Evolutionary conservation across 495 filamentous ascomycete genomes (phyloP).

Genomic region (Penicillium manginii): DNA sequence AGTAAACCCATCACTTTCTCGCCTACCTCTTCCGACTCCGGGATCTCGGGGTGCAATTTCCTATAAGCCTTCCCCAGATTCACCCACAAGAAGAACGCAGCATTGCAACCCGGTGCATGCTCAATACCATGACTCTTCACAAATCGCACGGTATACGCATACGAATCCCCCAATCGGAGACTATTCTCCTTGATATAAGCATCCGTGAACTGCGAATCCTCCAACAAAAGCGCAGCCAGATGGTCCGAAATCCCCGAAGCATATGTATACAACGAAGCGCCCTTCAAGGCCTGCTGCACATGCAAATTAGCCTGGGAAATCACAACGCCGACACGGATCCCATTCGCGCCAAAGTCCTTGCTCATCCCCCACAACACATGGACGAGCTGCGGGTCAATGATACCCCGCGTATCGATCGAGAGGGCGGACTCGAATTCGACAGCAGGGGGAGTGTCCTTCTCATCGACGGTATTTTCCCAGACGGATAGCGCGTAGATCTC

Average conservation of each 20-base stretch:
- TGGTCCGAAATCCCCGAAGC: slow-evolving; percentile 49
- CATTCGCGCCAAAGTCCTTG: slow-evolving; percentile 63
- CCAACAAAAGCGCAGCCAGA: slow-evolving; percentile 48
- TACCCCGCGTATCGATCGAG: slow-evolving; percentile 46
- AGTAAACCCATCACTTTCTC: slow-evolving; percentile 37
- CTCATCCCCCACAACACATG: slow-evolving; percentile 66
- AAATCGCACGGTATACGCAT: slow-evolving; percentile 38
- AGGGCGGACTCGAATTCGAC: slow-evolving; percentile 56
- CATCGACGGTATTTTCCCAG: slow-evolving; percentile 43
- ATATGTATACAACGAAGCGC: slow-evolving; percentile 47
- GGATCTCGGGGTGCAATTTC: slow-evolving; percentile 31
- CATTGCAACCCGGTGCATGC: slow-evolving; percentile 46
- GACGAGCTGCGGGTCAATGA: slow-evolving; percentile 54
- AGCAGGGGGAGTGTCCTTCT: slow-evolving; percentile 17
- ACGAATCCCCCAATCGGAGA: slow-evolving; percentile 38
- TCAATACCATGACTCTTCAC: slow-evolving; percentile 43
- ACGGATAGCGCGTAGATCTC: slow-evolving; percentile 65
- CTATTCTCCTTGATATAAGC: slow-evolving; percentile 48
- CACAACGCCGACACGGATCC: slow-evolving; percentile 58
- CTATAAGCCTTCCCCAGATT: slow-evolving; percentile 50
- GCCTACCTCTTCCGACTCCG: slow-evolving; percentile 23
- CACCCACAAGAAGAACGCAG: slow-evolving; percentile 65
- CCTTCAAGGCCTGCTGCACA: slow-evolving; percentile 43
- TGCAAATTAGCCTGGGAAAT: slow-evolving; percentile 50
- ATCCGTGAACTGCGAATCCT: slow-evolving; percentile 49